Evolutionary conservation across 441 rosid genomes (phyloP), one percentile per base, ranked within the genome.

Genomic region (Viola pubescens): DNA sequence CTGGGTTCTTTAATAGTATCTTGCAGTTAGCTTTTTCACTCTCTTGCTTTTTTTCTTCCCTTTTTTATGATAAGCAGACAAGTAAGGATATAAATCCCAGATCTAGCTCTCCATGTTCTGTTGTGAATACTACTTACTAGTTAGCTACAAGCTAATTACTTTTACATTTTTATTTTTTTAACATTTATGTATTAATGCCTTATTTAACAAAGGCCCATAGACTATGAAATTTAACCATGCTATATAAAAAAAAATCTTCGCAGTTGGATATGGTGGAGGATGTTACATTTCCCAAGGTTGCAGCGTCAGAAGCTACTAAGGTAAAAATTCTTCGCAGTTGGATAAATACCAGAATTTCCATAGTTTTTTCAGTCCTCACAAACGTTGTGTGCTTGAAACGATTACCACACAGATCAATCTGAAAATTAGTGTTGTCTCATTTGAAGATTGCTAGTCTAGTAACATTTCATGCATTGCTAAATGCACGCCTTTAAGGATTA

Each of bases 191-290:
- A 11, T 38, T 9, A 9, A 38, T 34, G 9, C 48, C 7, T 16
- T 1, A 7, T 48, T 61, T 48, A 49, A 9, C 51, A 12, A 9
- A 12, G 6, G 34, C 52, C 42, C 40, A 34, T 39, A n/a, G 26
- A 34, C 9, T 12, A 43, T 62, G 39, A 47, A 51, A 39, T 45
- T 64, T 60, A 16, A 54, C 51, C 55, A 57, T 49, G 60, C 41
- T 48, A 3, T 57, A 4, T 56, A 16, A 54, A 67, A 52, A 39
- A 54, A 67, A 52, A 54, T 79, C 65, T 66, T 49, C 77, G 83
- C 88, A 87, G 97, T 69, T 87, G 81, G 89, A 85, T 75, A 65
- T 61, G 57, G 77, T 60, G 66, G 34, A 26, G 34, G 96, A 77
- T 54, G 55, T 80, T 72, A 84, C 88, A 61, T 84, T 86, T 76